A percentile compares a stretch with the other conserved stretches of the same genome.
Evolutionary conservation across 1,284 basidiomycete species (phyloP).

Genomic region (Boletus mariae): DNA sequence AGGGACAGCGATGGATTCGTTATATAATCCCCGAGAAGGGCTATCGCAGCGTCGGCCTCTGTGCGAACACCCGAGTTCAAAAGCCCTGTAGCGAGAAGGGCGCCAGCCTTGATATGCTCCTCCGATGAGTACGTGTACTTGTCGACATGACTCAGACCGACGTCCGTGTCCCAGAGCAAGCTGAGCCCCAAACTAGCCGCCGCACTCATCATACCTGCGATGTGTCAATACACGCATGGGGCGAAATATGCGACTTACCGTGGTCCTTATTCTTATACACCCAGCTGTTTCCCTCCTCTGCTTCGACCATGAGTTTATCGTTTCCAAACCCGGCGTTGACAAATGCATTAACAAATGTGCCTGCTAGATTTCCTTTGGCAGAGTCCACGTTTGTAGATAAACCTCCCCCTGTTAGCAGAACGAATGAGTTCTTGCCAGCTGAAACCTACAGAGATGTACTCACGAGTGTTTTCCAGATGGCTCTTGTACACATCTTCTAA

Average conservation of each 20-base stretch:
- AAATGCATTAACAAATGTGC: constrained; percentile 98
- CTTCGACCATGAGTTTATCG: constrained; percentile 96
- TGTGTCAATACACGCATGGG: constrained; percentile 7
- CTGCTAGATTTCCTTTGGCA: constrained; percentile 90
- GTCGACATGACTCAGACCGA: constrained; percentile 92
- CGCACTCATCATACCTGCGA: constrained; percentile 90
- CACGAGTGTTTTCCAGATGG: constrained; percentile 87
- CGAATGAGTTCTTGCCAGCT: constrained; percentile 1
- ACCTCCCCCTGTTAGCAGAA: constrained; percentile 45
- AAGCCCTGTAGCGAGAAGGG: constrained; percentile 92
- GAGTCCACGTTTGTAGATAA: constrained; percentile 82
- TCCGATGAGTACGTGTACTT: constrained; percentile 97
- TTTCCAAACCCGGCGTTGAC: constrained; percentile 99
- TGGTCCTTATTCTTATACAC: constrained; percentile 99
- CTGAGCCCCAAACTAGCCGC: constrained; percentile 92
- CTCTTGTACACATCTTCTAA: constrained; percentile 98
- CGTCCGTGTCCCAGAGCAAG: constrained; percentile 95
- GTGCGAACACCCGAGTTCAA: constrained; percentile 88
- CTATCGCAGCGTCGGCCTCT: constrained; percentile 92
- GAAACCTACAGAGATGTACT: constrained; percentile 23
- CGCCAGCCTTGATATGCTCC: constrained; percentile 97
- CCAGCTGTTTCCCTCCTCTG: constrained; percentile 95
- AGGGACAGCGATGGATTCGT: constrained; percentile 84
- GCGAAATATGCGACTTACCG: constrained; percentile 43
- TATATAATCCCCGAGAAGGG: constrained; percentile 88